phyloP scores from a whole-genome alignment of 148 eudicot genomes.

The Chenopodium album region DNA sequence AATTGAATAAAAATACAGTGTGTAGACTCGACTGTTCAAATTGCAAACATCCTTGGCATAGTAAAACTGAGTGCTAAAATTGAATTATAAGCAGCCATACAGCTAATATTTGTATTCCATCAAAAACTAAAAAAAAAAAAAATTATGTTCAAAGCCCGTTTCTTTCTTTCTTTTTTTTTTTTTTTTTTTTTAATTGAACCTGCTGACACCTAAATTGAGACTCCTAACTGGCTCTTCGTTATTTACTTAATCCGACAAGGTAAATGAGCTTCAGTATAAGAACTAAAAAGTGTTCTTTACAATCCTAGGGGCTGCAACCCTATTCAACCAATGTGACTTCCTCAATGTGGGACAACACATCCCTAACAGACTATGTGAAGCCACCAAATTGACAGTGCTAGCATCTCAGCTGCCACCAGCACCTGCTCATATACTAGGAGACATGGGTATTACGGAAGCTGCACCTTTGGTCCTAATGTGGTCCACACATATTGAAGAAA shows the following conservation, averaged over 20 bases:
- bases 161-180: background rate
- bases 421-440: background rate
- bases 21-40: background rate
- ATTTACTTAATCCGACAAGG: background rate
- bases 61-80: background rate
- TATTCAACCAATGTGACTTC: background rate
- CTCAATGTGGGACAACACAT: background rate
- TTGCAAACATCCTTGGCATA: background rate
- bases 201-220: background rate
- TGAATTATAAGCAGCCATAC: background rate
- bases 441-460: no score
- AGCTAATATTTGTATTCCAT: background rate
- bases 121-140: background rate
- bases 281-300: background rate
- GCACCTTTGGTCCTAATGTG: no score
- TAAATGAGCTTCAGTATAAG: background rate
- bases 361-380: background rate
- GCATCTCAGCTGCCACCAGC: background rate
- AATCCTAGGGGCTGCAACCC: background rate
- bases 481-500: no score
- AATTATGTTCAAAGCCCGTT: background rate
- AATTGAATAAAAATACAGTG: conserved; percentile 1
- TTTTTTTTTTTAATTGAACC: background rate
- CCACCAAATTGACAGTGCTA: background rate
- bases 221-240: background rate